Evolutionary conservation across 2,329 filamentous ascomycete genomes (phyloP).

Genomic region (Alternaria brassicae): DNA sequence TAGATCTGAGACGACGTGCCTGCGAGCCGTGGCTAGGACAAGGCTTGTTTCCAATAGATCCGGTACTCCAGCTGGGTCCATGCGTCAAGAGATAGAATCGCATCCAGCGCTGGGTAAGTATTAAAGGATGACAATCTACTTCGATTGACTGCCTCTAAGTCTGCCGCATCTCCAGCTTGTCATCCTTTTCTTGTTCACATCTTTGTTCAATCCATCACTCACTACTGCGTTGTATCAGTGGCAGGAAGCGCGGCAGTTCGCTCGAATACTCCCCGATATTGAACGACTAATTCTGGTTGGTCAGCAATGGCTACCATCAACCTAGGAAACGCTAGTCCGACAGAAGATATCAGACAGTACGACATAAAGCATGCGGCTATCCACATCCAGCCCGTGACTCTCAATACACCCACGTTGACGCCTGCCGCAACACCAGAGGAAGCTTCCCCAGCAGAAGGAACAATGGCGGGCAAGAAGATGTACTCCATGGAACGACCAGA

Average conservation of each 20-base stretch:
- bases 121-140: slow-evolving; percentile 50
- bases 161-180: slow-evolving; percentile 20
- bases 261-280: slow-evolving; percentile 32
- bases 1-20: slow-evolving; percentile 40
- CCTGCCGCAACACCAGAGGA: slow-evolving; percentile 40
- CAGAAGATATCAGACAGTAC: slow-evolving; percentile 32
- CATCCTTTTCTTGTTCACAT: slow-evolving; percentile 14
- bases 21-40: slow-evolving; percentile 46
- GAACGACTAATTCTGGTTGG: slow-evolving; percentile 26
- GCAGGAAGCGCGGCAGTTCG: slow-evolving; percentile 38
- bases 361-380: slow-evolving; percentile 45
- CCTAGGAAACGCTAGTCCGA: slow-evolving; percentile 37
- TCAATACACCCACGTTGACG: slow-evolving; percentile 38
- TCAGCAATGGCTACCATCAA: slow-evolving; percentile 44
- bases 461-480: slow-evolving; percentile 46
- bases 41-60: slow-evolving; percentile 47
- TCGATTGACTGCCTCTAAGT: slow-evolving; percentile 22
- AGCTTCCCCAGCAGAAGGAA: slow-evolving; percentile 29
- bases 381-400: slow-evolving; percentile 38
- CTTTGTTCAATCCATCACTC: slow-evolving; percentile 4
- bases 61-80: slow-evolving; percentile 47
- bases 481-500: slow-evolving; percentile 42
- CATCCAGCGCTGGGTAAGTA: slow-evolving; percentile 33
- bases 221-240: slow-evolving; percentile 22
- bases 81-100: slow-evolving; percentile 37